These are phyloP conservation scores for Nemania sp. DNA, from an alignment of 2,329 filamentous ascomycete genomes.

Conservation along the genomic window DNA sequence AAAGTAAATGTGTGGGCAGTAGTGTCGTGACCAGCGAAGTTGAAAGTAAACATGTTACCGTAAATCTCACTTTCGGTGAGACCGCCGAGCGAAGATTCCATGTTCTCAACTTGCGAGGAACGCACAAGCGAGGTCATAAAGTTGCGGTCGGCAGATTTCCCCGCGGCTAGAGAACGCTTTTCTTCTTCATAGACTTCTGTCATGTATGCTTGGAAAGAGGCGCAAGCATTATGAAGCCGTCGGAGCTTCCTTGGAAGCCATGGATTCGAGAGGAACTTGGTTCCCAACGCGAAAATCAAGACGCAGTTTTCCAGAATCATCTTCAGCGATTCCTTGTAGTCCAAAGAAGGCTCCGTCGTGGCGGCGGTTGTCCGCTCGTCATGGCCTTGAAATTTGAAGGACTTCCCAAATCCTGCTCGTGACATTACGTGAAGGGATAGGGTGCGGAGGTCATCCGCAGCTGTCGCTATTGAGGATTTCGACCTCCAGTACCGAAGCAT, in stretches of 20 bases:
- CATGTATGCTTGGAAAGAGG: conserved; percentile 38
- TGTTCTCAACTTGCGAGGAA: conserved; percentile 35
- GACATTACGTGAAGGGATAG: conserved; percentile 39
- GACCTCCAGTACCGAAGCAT: conserved; percentile 40
- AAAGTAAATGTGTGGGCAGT: conserved; percentile 32
- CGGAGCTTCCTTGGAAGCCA: conserved; percentile 31
- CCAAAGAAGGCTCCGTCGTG: no score
- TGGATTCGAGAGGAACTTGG: conserved; percentile 31
- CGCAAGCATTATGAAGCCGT: conserved; percentile 31
- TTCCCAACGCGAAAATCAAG: conserved; percentile 37
- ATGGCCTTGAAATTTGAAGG: conserved; percentile 38
- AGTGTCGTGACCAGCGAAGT: conserved; percentile 40
- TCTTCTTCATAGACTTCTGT: conserved; percentile 39
- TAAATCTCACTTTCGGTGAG: conserved; percentile 50
- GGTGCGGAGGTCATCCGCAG: conserved; percentile 36
- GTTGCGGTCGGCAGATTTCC: conserved; percentile 16
- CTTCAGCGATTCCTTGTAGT: conserved; percentile 38
- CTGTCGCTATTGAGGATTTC: conserved; percentile 25
- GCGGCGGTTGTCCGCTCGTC: conserved; percentile 22
- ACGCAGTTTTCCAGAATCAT: conserved; percentile 40
- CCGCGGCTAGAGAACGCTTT: conserved; percentile 31
- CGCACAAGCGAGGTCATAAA: conserved; percentile 30
- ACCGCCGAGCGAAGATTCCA: conserved; percentile 30
- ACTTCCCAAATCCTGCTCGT: conserved; percentile 40
- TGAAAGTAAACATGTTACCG: conserved; percentile 38